Percentiles rank a stretch among this genome's conserved stretches.
These are phyloP conservation scores for Pleurotus platypus DNA, from an alignment of 768 basidiomycete species.

Conservation along the genomic window DNA sequence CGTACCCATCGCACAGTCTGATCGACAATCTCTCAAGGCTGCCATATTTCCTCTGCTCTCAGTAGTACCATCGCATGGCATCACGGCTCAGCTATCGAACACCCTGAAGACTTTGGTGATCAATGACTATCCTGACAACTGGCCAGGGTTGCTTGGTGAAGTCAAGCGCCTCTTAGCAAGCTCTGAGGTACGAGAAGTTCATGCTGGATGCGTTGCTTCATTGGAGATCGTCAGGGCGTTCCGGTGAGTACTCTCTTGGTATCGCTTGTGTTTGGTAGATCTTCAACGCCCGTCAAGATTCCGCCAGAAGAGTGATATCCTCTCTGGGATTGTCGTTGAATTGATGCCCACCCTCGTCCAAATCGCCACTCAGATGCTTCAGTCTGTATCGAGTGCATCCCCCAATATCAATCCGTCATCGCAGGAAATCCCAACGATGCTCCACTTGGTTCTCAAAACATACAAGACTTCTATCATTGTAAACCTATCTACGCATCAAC, in stretches of 20 bases:
- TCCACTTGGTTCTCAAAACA: conserved; percentile 84
- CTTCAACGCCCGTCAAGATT: conserved; percentile 42
- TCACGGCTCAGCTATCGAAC: conserved; percentile 74
- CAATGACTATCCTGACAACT: conserved; percentile 75
- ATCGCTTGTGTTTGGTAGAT: not conserved
- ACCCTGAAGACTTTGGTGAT: conserved; percentile 71
- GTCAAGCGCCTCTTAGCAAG: conserved; percentile 63
- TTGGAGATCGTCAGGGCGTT: conserved; percentile 79
- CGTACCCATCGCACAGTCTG: conserved; percentile 57
- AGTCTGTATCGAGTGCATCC: conserved; percentile 43
- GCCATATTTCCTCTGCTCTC: conserved; percentile 70
- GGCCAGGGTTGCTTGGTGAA: conserved; percentile 67
- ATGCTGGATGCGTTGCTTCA: conserved; percentile 75
- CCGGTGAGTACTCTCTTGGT: conserved; percentile 49
- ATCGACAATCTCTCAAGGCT: conserved; percentile 69
- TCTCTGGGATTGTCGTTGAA: conserved; percentile 54
- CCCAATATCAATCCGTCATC: conserved; percentile 24
- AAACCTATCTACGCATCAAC: conserved; percentile 70
- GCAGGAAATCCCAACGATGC: conserved; percentile 76
- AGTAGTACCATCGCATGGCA: conserved; percentile 56
- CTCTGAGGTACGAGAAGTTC: conserved; percentile 65
- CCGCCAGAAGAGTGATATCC: conserved; percentile 57
- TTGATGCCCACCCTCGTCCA: conserved; percentile 74
- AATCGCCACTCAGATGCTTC: conserved; percentile 69
- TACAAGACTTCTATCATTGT: conserved; percentile 83